Percentiles rank a stretch among this genome's conserved stretches.
Conservation (phyloP, 2,329 filamentous ascomycete genomes). For the Exophiala aquamarina region DNA sequence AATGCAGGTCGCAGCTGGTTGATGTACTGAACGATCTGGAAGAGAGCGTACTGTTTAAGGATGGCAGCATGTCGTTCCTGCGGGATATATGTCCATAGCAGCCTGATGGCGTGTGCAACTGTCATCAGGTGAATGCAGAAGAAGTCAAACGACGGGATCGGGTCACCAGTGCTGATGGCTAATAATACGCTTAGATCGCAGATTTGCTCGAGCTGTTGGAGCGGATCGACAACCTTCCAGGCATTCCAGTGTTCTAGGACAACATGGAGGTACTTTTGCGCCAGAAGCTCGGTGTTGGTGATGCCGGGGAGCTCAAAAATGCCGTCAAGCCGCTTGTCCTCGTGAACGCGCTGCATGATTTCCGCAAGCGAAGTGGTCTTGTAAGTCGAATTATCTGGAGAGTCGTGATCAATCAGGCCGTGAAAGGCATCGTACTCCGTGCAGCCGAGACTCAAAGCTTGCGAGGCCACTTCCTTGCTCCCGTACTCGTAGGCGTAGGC, state of each 20-base stretch:
- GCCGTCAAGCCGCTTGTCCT: slow-evolving; percentile 11
- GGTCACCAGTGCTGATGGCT: slow-evolving; percentile 2
- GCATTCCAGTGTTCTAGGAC: slow-evolving; percentile 16
- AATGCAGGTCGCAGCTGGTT: slow-evolving; percentile 1
- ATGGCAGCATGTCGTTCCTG: background rate
- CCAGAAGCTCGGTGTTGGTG: slow-evolving; percentile 1
- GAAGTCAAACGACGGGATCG: slow-evolving; percentile 9
- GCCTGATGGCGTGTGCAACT: slow-evolving; percentile 6
- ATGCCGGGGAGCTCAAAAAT: slow-evolving; percentile 6
- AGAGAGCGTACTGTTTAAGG: slow-evolving; percentile 8
- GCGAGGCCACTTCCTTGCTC: slow-evolving; percentile 6
- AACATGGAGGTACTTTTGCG: background rate
- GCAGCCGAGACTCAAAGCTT: slow-evolving; percentile 10
- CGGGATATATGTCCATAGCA: slow-evolving; percentile 4
- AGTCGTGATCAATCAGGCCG: slow-evolving; percentile 2
- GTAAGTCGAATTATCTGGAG: slow-evolving; percentile 6
- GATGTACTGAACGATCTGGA: slow-evolving; percentile 7
- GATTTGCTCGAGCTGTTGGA: slow-evolving; percentile 3
- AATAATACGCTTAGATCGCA: slow-evolving; percentile 7
- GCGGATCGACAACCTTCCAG: slow-evolving; percentile 1
- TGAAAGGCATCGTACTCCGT: slow-evolving; percentile 12
- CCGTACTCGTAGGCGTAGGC: slow-evolving; percentile 13
- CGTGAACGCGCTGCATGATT: slow-evolving; percentile 4
- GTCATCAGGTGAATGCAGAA: slow-evolving; percentile 13
- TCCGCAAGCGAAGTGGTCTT: slow-evolving; percentile 8